Base-by-base conservation (phyloP, 1,284 basidiomycete species). In the Exobasidium cylindrosporum region DNA sequence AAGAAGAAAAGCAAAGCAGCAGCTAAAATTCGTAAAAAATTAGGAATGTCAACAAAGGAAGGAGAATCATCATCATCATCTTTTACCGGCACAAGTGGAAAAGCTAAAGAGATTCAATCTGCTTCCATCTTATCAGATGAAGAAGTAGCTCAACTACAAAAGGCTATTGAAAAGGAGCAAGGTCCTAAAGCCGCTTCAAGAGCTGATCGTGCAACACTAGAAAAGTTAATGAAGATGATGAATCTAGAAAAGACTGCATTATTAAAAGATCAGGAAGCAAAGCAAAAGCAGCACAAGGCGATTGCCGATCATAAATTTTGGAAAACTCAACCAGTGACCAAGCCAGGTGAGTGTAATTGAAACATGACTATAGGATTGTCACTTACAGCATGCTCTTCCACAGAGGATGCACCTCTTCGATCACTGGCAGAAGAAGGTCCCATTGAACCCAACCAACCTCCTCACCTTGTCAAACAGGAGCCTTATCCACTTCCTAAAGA, bases 401-500 rank as follows among this genome's bases (percentile, higher is more conserved):
- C 32, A 53, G 43, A 21, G 26, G 53, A 55, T 35, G 35, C 52
- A n/a, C 49, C 65, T 4, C 62, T 46, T 29, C 35, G 14, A 14
- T 46, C 60, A 28, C 3, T 43, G 1, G 24, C 62, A 43, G 61
- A 75, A 46, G 93, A 97, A 80, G 95, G 96, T 0, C 89, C 86
- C 56, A 96, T 99, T 64, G 92, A 98, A 71, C 85, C 88, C 14
- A 87, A 89, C 10, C 88, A 88, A 72, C 86, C 89, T 6, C 83
- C 84, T 26, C 87, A 88, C 62, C 85, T 95, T 73, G 88, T 98
- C 64, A 87, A 89, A 24, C 88, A 93, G 76, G 89, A 93, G 21
- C 88, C 94, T 2, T 90, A 91, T 75, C 86, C 89, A 3, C 83
- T 99, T 11, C 96, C 92, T 1, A 88, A 88, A 65, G 93, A 97